Conservation (phyloP, 106 monocot genomes). For the Dioscorea alata region DNA sequence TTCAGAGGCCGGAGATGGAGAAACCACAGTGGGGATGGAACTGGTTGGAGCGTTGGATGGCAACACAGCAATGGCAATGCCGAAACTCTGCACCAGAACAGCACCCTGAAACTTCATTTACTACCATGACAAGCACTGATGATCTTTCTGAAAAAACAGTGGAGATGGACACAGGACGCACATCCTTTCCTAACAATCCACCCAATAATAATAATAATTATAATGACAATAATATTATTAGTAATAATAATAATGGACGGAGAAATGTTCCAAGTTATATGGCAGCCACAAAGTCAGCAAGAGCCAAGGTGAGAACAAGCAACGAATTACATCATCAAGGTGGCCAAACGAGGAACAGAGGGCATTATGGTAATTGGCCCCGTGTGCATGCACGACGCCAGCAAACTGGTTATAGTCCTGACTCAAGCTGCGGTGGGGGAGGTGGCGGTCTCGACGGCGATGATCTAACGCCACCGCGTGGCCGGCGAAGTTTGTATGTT, state of each 20-base stretch:
- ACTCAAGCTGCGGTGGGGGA: conserved; percentile 8
- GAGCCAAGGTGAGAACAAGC: conserved; percentile 35
- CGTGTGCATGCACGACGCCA: conserved; percentile 1
- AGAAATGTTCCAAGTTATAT: conserved; percentile 55
- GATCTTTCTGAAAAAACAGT: conserved; percentile 48
- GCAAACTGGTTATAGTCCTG: conserved; percentile 8
- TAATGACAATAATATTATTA: too few relatives aligned
- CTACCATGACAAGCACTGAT: conserved; percentile 17
- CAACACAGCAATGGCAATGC: conserved; percentile 32
- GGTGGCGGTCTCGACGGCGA: conserved; percentile 5
- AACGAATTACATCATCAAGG: conserved; percentile 4
- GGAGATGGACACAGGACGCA: conserved; percentile 44
- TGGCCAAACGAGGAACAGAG: conserved; percentile 4
- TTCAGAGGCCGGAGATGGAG: conserved; percentile 7
- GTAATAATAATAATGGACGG: neutral
- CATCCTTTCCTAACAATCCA: neutral
- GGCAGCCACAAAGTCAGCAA: conserved; percentile 61
- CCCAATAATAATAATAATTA: too few relatives aligned
- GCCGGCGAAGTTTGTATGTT: neutral
- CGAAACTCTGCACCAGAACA: neutral
- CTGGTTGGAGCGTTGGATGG: conserved; percentile 80
- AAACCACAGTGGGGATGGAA: conserved; percentile 49
- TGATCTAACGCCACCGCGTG: neutral
- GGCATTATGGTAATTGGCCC: neutral
- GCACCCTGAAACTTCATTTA: conserved; percentile 6